These are phyloP conservation scores for Draba incana DNA, from an alignment of 345 rosid genomes.

Conservation along the genomic window DNA sequence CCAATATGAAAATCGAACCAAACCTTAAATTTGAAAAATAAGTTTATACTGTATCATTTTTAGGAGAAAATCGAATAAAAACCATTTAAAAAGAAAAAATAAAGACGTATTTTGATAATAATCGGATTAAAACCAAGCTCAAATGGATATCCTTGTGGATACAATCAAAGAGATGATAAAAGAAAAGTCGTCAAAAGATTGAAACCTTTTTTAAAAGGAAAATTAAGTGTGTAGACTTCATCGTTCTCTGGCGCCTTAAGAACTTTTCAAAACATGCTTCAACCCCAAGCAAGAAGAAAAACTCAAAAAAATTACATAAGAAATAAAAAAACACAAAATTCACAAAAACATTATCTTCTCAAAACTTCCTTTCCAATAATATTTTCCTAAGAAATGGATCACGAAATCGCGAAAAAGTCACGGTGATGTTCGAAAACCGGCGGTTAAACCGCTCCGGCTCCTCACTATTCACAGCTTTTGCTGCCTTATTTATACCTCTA, in stretches of 20 bases:
- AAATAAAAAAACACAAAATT: slow-evolving; percentile 3
- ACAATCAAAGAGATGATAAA: slow-evolving; percentile 1
- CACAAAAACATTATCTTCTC: background rate
- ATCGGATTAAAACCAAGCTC: background rate
- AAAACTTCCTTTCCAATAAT: background rate
- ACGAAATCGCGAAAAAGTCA: slow-evolving; percentile 23
- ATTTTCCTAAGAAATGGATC: slow-evolving; percentile 16
- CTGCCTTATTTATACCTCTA: slow-evolving; percentile 43
- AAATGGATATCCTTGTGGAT: background rate
- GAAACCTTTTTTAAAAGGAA: background rate
- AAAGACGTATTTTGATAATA: no score
- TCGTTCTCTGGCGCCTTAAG: slow-evolving; percentile 23
- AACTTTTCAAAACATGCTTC: slow-evolving; percentile 39
- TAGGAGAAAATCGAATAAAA: no score
- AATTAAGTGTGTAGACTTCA: slow-evolving; percentile 12
- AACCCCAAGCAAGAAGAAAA: slow-evolving; percentile 20
- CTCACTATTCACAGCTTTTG: slow-evolving; percentile 34
- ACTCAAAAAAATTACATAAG: slow-evolving; percentile 1
- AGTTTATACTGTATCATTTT: background rate
- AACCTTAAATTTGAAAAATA: background rate
- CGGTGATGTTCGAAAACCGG: slow-evolving; percentile 30
- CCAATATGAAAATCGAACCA: background rate
- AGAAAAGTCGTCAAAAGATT: slow-evolving; percentile 30
- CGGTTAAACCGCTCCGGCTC: slow-evolving; percentile 36
- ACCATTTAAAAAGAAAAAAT: no score